Evolutionary conservation across 2,329 filamentous ascomycete genomes (phyloP), one percentile per base, ranked within the genome.

Genomic region (Torrubiella hemipterigena): DNA sequence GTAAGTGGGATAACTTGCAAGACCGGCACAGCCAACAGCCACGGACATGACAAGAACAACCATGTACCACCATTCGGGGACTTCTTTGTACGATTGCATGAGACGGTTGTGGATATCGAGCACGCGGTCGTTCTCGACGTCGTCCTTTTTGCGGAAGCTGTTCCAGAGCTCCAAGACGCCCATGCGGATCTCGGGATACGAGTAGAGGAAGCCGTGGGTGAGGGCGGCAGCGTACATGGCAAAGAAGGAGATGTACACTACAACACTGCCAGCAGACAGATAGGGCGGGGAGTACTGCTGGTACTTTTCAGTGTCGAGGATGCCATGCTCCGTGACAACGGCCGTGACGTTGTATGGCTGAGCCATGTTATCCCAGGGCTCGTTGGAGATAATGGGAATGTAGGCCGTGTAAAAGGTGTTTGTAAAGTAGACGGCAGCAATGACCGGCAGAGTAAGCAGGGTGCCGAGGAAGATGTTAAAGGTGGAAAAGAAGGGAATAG

Each of bases 41-140:
- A 61, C 41, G 15, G 58, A 50, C 4, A 51, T 28, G 5, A 51
- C 29, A 4, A 60, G 46, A 6, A 48, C 39, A 13, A 45, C 35
- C 1, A 50, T 34, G 31, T 59, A 64, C 59, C 61, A 63, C 58
- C 57, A 62, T 27, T 59, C 56, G 5, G 60, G 58, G 0, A 56
- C 44, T 36, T 54, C 51, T 3, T 40, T 42, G 27, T 55, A 54
- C 0, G 33, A 38, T 13, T 41, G 30, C 51, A 52, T 54, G 6
- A 56, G 39, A 2, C 48, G 40, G 32, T 51, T 56, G 30, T 55
- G 51, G 0, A 50, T 39, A 15, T 55, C 31, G 49, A 44, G 5
- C 41, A 26, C 27, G 10, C 34, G 30, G 11, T 35, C 38, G 12
- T 31, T 36, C 18, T 24, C 35, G 16, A 15, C 23, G 9, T 38